phyloP scores from a whole-genome alignment of 345 rosid species.

The Noccaea caerulescens region DNA sequence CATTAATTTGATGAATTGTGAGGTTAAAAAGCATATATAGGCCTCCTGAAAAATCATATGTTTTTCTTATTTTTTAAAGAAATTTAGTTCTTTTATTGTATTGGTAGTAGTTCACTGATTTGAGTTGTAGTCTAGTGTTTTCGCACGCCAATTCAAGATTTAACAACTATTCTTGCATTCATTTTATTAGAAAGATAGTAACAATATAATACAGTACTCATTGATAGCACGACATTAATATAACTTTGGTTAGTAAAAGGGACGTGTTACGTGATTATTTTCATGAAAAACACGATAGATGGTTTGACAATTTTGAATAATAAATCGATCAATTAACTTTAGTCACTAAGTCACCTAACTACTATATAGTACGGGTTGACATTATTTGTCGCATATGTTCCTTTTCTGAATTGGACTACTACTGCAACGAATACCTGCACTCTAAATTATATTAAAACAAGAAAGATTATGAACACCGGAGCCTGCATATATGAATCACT shows the following conservation, averaged over 20 bases:
- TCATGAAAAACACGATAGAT: conserved; percentile 31
- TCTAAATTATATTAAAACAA: conserved; percentile 4
- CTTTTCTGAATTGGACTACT: conserved; percentile 14
- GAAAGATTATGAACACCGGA: background rate
- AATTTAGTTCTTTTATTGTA: background rate
- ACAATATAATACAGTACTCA: background rate
- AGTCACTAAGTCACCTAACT: background rate
- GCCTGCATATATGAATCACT: conserved; percentile 2
- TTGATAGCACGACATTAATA: background rate
- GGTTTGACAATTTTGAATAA: conserved; percentile 36
- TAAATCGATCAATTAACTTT: background rate
- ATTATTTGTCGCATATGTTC: conserved; percentile 17
- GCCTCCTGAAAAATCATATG: background rate
- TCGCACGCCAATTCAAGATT: background rate
- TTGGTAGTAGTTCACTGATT: background rate
- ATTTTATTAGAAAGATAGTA: background rate
- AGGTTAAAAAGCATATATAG: background rate
- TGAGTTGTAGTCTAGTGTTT: conserved; percentile 1
- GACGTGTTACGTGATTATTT: conserved; percentile 22
- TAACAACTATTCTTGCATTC: conserved; percentile 25
- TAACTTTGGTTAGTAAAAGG: conserved; percentile 14
- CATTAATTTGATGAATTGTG: background rate
- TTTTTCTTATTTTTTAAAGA: background rate
- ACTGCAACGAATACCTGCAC: conserved; percentile 17
- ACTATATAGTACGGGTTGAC: conserved; percentile 30